Evolutionary conservation across 805 yeast genomes (phyloP), one percentile per base, ranked within the genome.

Genomic region (Pichia eremophila): DNA sequence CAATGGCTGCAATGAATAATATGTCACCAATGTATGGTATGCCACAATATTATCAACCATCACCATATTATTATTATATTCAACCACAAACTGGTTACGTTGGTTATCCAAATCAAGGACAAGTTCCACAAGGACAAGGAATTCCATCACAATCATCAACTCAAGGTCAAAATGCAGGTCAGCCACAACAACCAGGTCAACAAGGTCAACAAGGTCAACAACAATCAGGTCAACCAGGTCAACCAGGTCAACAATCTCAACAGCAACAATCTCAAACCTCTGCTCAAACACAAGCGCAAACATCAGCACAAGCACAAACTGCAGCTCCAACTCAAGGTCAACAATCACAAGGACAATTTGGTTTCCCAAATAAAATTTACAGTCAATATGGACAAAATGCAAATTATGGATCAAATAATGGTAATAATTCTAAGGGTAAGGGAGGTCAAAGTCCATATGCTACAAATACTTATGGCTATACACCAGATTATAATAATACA

Each of bases 21-120:
- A 57, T 47, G 36, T 55, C 54, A 42, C 64, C 64, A 51, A 59
- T 60, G 62, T 56, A 60, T 58, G 60, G 63, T 42, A 34, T 34
- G 36, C 65, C 65, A 47, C 59, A 57, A 35, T 57, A 60, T 18
- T 59, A 54, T 52, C 62, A 57, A 54, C 65, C 63, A 46, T 63
- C 57, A 54, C 65, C 63, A 46, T 63, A 59, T 57, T 62, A 61
- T 53, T 62, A 61, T 46, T 51, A 57, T 42, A 63, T 46, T 42
- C 50, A 43, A 43, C 50, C 46, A 40, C 50, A 47, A 47, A 44
- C 29, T 28, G 43, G 45, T 17, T 47, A 39, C 22, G 40, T 44
- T 41, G 44, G 47, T 15, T 47, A 47, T 15, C 47, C 43, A 38
- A 19, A 45, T 28, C 63, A 56, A 29, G 62, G 54, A 47, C 53